Percentiles rank a stretch among this genome's conserved stretches.
These are phyloP conservation scores for Erigeron canadensis DNA, from an alignment of 129 eudicot genomes.

Conservation along the genomic window DNA sequence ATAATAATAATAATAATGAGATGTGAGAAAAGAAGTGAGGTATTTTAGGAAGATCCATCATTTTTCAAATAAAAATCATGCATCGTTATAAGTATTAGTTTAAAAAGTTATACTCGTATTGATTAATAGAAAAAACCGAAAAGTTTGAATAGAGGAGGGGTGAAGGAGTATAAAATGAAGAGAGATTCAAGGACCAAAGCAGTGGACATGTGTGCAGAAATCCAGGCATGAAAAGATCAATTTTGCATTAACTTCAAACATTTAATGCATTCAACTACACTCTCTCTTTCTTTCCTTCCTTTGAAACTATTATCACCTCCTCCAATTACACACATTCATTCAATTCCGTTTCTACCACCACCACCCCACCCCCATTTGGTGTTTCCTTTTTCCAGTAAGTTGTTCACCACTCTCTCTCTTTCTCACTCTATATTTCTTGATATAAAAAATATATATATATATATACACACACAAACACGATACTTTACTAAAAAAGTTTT, in stretches of 20 bases:
- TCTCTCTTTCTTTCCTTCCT: conserved; percentile 30
- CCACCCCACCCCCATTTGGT: background rate
- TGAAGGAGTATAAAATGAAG: conserved; percentile 11
- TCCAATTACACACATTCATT: conserved; percentile 39
- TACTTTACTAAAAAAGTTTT: background rate
- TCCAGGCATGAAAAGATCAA: conserved; percentile 74
- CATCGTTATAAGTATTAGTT: conserved; percentile 17
- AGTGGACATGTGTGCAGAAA: conserved; percentile 52
- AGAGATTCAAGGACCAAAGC: conserved; percentile 36
- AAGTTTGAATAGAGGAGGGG: background rate
- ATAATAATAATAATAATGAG: no score
- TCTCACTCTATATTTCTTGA: conserved; percentile 11
- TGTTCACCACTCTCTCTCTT: conserved; percentile 30
- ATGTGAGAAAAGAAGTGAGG: no score
- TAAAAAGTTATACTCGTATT: background rate
- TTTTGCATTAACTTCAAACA: conserved; percentile 65
- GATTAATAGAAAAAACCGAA: background rate
- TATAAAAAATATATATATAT: conserved; percentile 36
- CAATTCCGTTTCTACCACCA: conserved; percentile 35
- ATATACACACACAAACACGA: background rate
- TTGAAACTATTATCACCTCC: conserved; percentile 35
- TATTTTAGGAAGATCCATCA: no score
- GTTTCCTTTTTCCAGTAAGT: conserved; percentile 25
- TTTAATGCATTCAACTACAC: conserved; percentile 77
- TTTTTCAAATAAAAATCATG: no score